These are phyloP conservation scores for Mycena vitilis DNA, from an alignment of 768 basidiomycete genomes.

Conservation along the genomic window DNA sequence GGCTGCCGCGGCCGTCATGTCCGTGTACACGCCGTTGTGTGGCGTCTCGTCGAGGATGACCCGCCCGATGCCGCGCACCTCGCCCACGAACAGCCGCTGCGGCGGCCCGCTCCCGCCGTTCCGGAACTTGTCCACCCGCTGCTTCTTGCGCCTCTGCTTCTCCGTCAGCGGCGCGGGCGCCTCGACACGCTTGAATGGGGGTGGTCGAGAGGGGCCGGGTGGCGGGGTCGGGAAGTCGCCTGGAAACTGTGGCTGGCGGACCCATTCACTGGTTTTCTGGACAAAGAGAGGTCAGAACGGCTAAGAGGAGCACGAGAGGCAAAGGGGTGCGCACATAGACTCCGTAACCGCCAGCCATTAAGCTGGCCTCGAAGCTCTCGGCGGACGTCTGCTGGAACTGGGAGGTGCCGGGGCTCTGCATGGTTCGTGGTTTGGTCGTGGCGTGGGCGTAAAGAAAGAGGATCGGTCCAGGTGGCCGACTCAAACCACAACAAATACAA, in stretches of 20 bases:
- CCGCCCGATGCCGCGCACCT: slow-evolving; percentile 32
- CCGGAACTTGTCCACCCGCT: slow-evolving; percentile 36
- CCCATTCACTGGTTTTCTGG: slow-evolving; percentile 43
- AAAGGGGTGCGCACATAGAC: slow-evolving; percentile 51
- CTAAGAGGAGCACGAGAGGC: neutral
- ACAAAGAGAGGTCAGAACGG: slow-evolving; percentile 21
- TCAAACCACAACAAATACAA: neutral
- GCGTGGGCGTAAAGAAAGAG: neutral
- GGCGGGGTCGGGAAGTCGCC: slow-evolving; percentile 41
- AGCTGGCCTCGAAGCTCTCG: slow-evolving; percentile 66
- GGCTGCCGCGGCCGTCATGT: slow-evolving; percentile 31
- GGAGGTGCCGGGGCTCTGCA: slow-evolving; percentile 32
- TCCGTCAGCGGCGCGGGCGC: slow-evolving; percentile 27
- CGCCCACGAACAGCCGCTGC: slow-evolving; percentile 30
- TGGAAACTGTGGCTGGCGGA: slow-evolving; percentile 50
- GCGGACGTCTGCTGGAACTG: slow-evolving; percentile 64
- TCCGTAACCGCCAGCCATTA: slow-evolving; percentile 66
- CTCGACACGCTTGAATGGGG: slow-evolving; percentile 30
- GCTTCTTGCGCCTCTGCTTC: slow-evolving; percentile 35
- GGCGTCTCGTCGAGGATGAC: slow-evolving; percentile 35
- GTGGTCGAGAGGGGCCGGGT: slow-evolving; percentile 39
- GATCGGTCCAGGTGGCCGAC: slow-evolving; percentile 7
- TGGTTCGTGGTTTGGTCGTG: slow-evolving; percentile 7
- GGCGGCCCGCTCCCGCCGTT: slow-evolving; percentile 24
- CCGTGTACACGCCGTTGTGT: slow-evolving; percentile 32